These are phyloP conservation scores for Capsicum pubescens DNA, from an alignment of 257 asterid genomes.

Conservation along the genomic window DNA sequence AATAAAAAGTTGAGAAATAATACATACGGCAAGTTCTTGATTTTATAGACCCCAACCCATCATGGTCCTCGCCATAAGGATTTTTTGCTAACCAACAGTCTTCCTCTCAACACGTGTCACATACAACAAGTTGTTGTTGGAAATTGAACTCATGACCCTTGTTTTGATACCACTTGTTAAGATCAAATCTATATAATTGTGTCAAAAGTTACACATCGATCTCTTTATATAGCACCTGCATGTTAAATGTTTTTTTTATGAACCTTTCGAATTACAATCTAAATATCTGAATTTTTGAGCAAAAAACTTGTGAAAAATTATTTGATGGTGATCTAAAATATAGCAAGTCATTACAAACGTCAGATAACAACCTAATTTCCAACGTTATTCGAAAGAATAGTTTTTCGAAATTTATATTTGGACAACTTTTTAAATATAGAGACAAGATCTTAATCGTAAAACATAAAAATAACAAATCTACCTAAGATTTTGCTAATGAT, in stretches of 20 bases:
- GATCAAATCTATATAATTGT: not conserved
- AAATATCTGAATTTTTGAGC: not conserved
- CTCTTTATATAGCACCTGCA: not conserved
- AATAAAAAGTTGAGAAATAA: too few relatives aligned
- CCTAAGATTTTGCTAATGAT: not conserved
- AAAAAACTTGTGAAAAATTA: not conserved
- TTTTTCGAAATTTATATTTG: not conserved
- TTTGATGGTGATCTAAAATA: not conserved
- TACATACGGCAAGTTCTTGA: too few relatives aligned
- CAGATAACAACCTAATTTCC: not conserved
- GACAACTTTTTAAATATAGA: not conserved
- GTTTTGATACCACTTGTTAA: not conserved
- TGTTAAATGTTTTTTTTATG: not conserved
- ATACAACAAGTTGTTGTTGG: too few relatives aligned
- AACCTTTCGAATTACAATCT: not conserved
- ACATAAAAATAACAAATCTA: not conserved
- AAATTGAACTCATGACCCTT: too few relatives aligned
- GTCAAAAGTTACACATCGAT: not conserved
- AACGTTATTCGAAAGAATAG: too few relatives aligned
- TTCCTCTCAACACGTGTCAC: too few relatives aligned
- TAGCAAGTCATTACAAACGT: not conserved
- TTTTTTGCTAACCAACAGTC: too few relatives aligned
- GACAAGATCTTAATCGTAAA: not conserved
- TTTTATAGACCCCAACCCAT: too few relatives aligned
- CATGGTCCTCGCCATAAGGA: too few relatives aligned